Evolutionary conservation across 306 rosid genomes (phyloP).

Genomic region (Sindora glabra): DNA sequence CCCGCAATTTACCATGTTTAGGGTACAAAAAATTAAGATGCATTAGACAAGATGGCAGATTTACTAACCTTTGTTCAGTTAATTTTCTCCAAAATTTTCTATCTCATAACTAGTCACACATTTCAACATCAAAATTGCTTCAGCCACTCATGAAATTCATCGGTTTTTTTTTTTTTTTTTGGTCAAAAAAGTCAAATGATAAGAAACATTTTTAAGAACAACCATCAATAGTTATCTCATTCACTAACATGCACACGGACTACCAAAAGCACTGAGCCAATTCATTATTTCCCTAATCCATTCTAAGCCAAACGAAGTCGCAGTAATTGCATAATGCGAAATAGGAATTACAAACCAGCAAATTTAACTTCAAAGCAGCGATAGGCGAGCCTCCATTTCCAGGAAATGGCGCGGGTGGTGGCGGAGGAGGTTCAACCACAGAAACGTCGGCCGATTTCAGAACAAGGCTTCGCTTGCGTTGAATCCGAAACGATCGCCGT

Average conservation of each 20-base stretch:
- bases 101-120: neutral
- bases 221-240: too few relatives aligned
- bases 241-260: neutral
- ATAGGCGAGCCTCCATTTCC: neutral
- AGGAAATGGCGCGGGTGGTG: slow-evolving; percentile 14
- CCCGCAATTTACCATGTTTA: neutral
- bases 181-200: too few relatives aligned
- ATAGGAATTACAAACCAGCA: slow-evolving; percentile 39
- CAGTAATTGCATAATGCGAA: neutral
- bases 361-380: slow-evolving; percentile 58
- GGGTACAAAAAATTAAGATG: neutral
- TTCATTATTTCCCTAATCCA: too few relatives aligned
- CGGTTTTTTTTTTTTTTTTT: neutral
- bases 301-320: neutral
- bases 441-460: slow-evolving; percentile 31
- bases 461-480: slow-evolving; percentile 15
- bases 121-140: neutral
- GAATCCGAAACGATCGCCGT: slow-evolving; percentile 1
- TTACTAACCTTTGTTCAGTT: neutral
- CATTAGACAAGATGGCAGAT: neutral
- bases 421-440: slow-evolving; percentile 25
- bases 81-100: neutral
- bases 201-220: too few relatives aligned
- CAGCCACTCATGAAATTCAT: neutral
- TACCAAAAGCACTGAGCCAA: too few relatives aligned